phyloP scores from a whole-genome alignment of 2,329 filamentous ascomycete genomes.

The Fusarium pseudocircinatum region DNA sequence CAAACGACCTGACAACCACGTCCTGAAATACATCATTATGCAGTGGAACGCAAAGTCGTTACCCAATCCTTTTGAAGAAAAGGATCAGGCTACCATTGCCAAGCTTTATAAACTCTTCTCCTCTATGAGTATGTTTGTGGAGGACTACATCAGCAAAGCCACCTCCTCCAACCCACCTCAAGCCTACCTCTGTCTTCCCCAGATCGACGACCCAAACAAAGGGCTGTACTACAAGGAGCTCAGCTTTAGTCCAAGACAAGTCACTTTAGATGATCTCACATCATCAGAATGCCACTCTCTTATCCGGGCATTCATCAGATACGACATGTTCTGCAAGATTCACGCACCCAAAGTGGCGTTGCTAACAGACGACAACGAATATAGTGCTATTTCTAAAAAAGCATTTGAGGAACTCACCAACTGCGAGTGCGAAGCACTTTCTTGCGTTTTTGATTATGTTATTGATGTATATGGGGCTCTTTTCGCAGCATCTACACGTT shows the following conservation, averaged over 20 bases:
- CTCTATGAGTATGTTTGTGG: conserved; percentile 8
- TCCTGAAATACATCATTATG: not conserved
- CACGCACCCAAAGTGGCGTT: not conserved
- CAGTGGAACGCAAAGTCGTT: not conserved
- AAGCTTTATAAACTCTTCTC: conserved; percentile 1
- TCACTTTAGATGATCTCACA: not conserved
- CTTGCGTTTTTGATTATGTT: not conserved
- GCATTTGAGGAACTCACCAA: fast-evolving
- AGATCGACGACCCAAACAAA: not conserved
- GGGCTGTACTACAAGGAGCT: not conserved
- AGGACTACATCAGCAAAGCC: conserved; percentile 31
- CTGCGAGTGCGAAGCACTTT: not conserved
- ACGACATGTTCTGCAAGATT: not conserved
- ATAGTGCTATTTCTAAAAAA: not conserved
- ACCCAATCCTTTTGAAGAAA: not conserved
- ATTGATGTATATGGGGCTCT: not conserved
- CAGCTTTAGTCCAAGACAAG: not conserved
- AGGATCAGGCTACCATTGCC: not conserved
- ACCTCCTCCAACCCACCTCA: not conserved
- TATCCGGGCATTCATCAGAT: not conserved
- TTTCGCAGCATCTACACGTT: not conserved
- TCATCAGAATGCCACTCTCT: not conserved
- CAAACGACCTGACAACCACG: not conserved
- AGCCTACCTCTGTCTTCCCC: conserved; percentile 15
- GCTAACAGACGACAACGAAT: no score